A percentile compares a stretch with the other conserved stretches of the same genome.
Evolutionary conservation across 257 asterid genomes (phyloP).

Genomic region (Avicennia marina): DNA sequence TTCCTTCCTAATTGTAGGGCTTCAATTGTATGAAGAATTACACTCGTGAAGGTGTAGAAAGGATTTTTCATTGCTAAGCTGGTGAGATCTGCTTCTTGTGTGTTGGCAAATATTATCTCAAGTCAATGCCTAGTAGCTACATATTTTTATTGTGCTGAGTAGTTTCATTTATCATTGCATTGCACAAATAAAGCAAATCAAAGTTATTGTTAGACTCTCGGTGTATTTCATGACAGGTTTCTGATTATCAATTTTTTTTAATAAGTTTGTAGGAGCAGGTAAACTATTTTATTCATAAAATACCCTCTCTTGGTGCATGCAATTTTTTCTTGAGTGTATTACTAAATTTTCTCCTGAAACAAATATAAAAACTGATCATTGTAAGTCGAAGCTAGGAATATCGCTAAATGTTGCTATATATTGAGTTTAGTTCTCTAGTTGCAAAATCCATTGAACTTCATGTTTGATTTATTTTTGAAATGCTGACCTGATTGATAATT

Average conservation of each 20-base stretch:
- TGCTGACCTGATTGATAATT: no score
- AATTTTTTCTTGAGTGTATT: neutral
- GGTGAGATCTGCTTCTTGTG: constrained; percentile 17
- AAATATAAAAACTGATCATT: neutral
- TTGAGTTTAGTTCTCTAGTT: no score
- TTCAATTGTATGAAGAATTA: constrained; percentile 44
- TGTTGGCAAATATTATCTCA: neutral
- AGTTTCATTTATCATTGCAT: neutral
- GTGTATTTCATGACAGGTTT: neutral
- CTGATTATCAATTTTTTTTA: neutral
- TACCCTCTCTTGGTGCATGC: neutral
- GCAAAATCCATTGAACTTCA: no score
- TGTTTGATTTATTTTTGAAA: no score
- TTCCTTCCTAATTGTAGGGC: constrained; percentile 39
- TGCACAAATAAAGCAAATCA: neutral
- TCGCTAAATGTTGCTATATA: neutral
- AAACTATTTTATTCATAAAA: neutral
- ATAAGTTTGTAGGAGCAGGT: neutral
- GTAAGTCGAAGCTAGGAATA: neutral
- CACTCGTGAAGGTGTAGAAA: constrained; percentile 25
- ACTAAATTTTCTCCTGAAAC: neutral
- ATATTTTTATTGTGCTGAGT: neutral
- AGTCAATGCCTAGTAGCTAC: neutral
- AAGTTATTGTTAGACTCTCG: neutral
- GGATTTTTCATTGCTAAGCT: constrained; percentile 7